Evolutionary conservation across 768 basidiomycete species (phyloP).

Genomic region (Mycena belliarum): DNA sequence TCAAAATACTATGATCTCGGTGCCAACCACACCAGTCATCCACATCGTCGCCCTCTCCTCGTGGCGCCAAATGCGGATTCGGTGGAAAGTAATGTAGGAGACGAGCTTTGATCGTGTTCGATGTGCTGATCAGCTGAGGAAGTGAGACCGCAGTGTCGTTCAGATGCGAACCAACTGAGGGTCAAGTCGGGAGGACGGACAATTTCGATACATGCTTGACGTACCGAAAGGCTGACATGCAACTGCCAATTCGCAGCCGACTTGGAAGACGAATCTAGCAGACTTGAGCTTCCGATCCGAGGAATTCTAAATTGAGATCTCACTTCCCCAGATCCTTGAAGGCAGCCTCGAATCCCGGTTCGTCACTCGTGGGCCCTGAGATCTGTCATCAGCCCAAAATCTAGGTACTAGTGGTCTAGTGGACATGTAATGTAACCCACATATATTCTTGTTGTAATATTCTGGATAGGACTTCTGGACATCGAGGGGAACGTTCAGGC

Average conservation of each 20-base stretch:
- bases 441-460: slow-evolving; percentile 89
- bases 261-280: slow-evolving; percentile 72
- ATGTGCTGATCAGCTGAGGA: slow-evolving; percentile 67
- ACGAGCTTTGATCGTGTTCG: slow-evolving; percentile 87
- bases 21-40: slow-evolving; percentile 97
- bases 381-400: not conserved
- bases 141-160: slow-evolving; percentile 70
- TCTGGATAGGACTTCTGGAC: slow-evolving; percentile 67
- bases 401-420: not conserved
- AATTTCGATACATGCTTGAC: slow-evolving; percentile 12
- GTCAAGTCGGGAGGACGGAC: not conserved
- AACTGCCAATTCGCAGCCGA: slow-evolving; percentile 77
- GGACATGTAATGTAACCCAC: slow-evolving; percentile 40
- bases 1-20: slow-evolving; percentile 87
- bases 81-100: slow-evolving; percentile 96
- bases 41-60: slow-evolving; percentile 59
- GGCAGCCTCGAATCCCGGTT: slow-evolving; percentile 75
- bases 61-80: slow-evolving; percentile 35
- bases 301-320: slow-evolving; percentile 10
- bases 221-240: slow-evolving; percentile 93
- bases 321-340: slow-evolving; percentile 86
- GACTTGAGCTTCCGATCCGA: slow-evolving; percentile 6
- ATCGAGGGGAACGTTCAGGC: slow-evolving; percentile 57
- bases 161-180: slow-evolving; percentile 63
- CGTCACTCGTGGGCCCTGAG: slow-evolving; percentile 64